Evolutionary conservation across 2,329 filamentous ascomycete genomes (phyloP), one percentile per base, ranked within the genome.

Genomic region (Simplicillium aogashimaense): DNA sequence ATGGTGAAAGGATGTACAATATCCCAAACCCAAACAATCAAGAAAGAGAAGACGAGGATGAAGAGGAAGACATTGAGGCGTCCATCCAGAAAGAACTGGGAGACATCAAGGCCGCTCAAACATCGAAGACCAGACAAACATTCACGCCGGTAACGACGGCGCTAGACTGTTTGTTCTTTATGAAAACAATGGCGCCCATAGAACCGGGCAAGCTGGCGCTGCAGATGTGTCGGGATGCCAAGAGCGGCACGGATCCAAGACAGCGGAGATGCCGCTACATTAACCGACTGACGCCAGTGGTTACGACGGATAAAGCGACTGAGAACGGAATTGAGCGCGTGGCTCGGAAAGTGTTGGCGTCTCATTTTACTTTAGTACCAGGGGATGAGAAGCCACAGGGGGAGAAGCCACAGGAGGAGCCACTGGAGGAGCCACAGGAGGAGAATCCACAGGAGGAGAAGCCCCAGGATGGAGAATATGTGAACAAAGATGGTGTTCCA

Each of bases 1-100:
- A 85, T 52, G 81, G 76, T 16, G 72, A 82, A 48, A 72, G 69
- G 45, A 61, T 78, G 46, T 82, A 78, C 53, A 68, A 64, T 43
- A 69, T 78, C 45, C 56, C 57, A 31, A 47, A 51, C 16, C 52
- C 59, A 41, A 52, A 51, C 43, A 50, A 55, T 38, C 54, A 58
- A 10, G 59, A 51, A 10, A 63, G 52, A 2, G 63, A 60, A 3
- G 65, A 65, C 7, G 66, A 66, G 6, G 64, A 65, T 14, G 69
- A 69, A 1, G 60, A 58, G 12, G 63, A 63, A n/a, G 83, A 87
- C 50, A 86, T 92, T 49, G 85, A 88, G 54, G 70, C 76, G 5
- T 74, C 79, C 20, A 86, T 92, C 49, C 58, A 76, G 49, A 79
- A 78, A 53, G 86, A 92, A 60, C 59, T 92, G n/a, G 72, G 70